These are phyloP conservation scores for Blastobotrys parvus DNA, from an alignment of 805 yeast genomes.

Conservation along the genomic window DNA sequence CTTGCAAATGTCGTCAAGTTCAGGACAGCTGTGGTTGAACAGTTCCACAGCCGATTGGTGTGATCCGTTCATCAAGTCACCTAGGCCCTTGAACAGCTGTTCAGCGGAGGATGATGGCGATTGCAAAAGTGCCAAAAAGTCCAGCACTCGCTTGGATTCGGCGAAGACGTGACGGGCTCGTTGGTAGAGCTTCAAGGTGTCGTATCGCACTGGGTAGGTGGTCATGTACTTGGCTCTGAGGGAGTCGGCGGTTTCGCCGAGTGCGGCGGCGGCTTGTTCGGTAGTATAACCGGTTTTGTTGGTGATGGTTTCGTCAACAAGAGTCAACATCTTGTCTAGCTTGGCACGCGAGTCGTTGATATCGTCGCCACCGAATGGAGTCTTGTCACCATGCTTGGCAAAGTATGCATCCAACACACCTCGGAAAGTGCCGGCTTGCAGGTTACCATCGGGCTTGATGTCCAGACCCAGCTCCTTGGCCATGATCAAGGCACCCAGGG, in stretches of 20 bases:
- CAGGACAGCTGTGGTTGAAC: slow-evolving; percentile 49
- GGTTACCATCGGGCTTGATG: slow-evolving; percentile 41
- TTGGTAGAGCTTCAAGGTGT: slow-evolving; percentile 44
- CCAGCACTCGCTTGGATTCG: slow-evolving; percentile 52
- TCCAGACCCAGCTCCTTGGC: slow-evolving; percentile 40
- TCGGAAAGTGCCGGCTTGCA: slow-evolving; percentile 50
- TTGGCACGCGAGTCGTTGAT: slow-evolving; percentile 34
- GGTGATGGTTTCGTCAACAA: slow-evolving; percentile 42
- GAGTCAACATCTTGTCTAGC: slow-evolving; percentile 33
- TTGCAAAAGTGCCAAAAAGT: slow-evolving; percentile 38
- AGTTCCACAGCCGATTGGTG: slow-evolving; percentile 43
- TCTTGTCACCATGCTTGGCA: slow-evolving; percentile 23
- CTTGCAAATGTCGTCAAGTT: slow-evolving; percentile 43
- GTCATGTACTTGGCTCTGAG: slow-evolving; percentile 39
- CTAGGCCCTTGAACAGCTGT: slow-evolving; percentile 38
- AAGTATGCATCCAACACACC: slow-evolving; percentile 53
- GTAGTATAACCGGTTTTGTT: slow-evolving; percentile 52
- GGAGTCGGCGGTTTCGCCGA: slow-evolving; percentile 37
- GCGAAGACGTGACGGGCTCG: slow-evolving; percentile 56
- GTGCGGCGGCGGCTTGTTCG: slow-evolving; percentile 37
- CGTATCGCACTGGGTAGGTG: slow-evolving; percentile 50
- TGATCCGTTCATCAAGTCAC: slow-evolving; percentile 49
- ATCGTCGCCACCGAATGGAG: slow-evolving; percentile 36
- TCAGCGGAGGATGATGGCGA: slow-evolving; percentile 16
- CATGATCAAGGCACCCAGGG: slow-evolving; percentile 54